These are phyloP conservation scores for Cyanidium caldarium DNA, from an alignment of 23 red algal genomes.

Conservation along the genomic window DNA sequence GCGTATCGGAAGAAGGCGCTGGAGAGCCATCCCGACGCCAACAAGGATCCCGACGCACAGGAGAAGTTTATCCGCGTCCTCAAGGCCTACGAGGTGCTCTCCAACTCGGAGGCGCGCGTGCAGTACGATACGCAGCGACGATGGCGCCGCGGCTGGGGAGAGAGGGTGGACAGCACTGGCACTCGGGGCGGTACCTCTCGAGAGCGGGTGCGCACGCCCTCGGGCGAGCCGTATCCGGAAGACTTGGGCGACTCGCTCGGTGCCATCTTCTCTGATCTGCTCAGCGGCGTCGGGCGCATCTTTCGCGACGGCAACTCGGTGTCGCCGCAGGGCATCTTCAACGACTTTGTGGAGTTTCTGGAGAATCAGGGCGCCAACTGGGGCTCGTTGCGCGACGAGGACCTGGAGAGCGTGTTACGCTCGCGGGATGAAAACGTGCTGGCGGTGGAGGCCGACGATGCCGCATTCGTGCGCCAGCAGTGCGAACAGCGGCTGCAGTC, in stretches of 20 bases:
- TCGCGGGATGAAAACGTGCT: constrained; percentile 36
- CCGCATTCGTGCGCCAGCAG: constrained; percentile 43
- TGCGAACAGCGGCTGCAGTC: constrained; percentile 1
- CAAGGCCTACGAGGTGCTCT: constrained; percentile 73
- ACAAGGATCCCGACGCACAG: constrained; percentile 53
- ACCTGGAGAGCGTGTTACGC: constrained; percentile 31
- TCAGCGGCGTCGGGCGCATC: constrained; percentile 20
- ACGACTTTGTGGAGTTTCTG: constrained; percentile 92
- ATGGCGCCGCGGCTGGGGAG: not conserved
- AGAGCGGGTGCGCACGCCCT: constrained; percentile 24
- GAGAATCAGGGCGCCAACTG: constrained; percentile 21
- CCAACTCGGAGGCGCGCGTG: constrained; percentile 27
- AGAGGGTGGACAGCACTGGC: not conserved
- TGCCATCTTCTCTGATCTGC: constrained; percentile 66
- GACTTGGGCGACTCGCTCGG: constrained; percentile 64
- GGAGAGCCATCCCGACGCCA: constrained; percentile 81
- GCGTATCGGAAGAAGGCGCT: constrained; percentile 69
- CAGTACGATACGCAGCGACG: constrained; percentile 20
- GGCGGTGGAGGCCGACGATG: constrained; percentile 60
- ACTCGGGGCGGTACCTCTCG: constrained; percentile 16
- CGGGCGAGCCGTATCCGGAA: constrained; percentile 31
- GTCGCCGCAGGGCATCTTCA: constrained; percentile 28
- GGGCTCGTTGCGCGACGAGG: constrained; percentile 25
- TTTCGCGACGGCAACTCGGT: not conserved
- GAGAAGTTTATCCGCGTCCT: constrained; percentile 71